phyloP scores from a whole-genome alignment of 2,329 filamentous ascomycete species.

The Talaromyces sp. region DNA sequence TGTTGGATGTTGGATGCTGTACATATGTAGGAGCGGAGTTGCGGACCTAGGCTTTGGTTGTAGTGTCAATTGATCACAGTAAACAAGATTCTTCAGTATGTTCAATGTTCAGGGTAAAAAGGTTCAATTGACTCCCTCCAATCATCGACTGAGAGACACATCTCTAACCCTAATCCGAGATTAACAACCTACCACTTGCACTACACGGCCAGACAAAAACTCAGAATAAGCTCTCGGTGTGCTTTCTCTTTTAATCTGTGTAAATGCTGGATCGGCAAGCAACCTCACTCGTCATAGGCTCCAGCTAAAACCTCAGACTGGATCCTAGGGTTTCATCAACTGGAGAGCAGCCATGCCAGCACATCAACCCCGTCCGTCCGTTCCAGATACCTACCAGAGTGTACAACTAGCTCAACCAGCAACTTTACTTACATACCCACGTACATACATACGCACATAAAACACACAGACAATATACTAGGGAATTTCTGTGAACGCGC shows the following conservation, averaged over 20 bases:
- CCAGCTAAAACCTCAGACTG: constrained; percentile 21
- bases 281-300: constrained; percentile 36
- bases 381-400: constrained; percentile 11
- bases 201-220: neutral
- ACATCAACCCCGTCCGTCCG: constrained; percentile 57
- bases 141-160: neutral
- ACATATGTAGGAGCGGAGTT: neutral
- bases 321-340: constrained; percentile 61
- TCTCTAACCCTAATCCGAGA: neutral
- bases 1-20: neutral
- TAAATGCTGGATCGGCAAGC: constrained; percentile 2
- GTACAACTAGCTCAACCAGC: constrained; percentile 1
- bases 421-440: neutral
- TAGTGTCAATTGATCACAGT: neutral
- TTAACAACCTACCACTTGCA: neutral
- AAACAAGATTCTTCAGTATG: neutral
- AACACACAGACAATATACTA: constrained; percentile 1
- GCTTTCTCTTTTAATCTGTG: neutral
- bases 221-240: constrained; percentile 18
- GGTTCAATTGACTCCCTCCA: constrained; percentile 4
- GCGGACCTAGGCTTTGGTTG: neutral
- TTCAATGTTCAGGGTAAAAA: neutral
- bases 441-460: neutral
- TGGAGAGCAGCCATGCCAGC: constrained; percentile 84
- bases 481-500: neutral